A percentile compares a stretch with the other conserved stretches of the same genome.
These are phyloP conservation scores for Halophytophthora batemanensis DNA, from an alignment of 352 stramenopile genomes.

Conservation along the genomic window DNA sequence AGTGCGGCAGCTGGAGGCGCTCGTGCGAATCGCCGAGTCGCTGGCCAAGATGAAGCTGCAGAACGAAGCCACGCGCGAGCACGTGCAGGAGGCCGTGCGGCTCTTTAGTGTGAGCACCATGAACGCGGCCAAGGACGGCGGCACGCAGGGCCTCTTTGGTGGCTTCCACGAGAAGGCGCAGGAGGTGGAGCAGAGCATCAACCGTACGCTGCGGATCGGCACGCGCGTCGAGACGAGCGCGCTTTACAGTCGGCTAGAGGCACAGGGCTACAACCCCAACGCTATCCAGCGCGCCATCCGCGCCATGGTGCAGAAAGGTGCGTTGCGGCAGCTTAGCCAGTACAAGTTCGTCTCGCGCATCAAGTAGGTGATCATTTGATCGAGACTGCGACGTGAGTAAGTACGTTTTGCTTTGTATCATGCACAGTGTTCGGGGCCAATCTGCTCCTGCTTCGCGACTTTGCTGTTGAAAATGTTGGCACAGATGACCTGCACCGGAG, in stretches of 20 bases:
- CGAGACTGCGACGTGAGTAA: too few relatives aligned
- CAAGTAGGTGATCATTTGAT: too few relatives aligned
- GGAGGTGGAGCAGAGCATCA: slow-evolving; percentile 82
- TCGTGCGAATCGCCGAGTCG: slow-evolving; percentile 96
- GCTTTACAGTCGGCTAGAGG: slow-evolving; percentile 78
- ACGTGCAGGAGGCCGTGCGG: slow-evolving; percentile 96
- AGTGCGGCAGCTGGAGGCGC: slow-evolving; percentile 97
- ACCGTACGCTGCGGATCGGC: slow-evolving; percentile 78
- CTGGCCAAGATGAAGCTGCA: slow-evolving; percentile 98
- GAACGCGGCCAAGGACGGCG: slow-evolving; percentile 93
- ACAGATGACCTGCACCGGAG: too few relatives aligned
- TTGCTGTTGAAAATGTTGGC: too few relatives aligned
- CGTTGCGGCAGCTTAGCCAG: slow-evolving; percentile 76
- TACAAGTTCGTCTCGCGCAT: slow-evolving; percentile 85
- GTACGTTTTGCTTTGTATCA: too few relatives aligned
- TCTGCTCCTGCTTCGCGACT: too few relatives aligned
- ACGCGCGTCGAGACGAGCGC: slow-evolving; percentile 75
- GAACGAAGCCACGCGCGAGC: slow-evolving; percentile 71
- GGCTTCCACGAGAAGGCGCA: slow-evolving; percentile 80
- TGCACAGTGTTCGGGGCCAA: too few relatives aligned
- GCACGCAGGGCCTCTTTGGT: slow-evolving; percentile 76
- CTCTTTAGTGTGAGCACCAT: slow-evolving; percentile 99
- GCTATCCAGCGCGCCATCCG: slow-evolving; percentile 84
- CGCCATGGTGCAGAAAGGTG: slow-evolving; percentile 84
- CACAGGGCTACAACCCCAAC: slow-evolving; percentile 81